Conservation (phyloP, 192 early-diverging fungal species). For the Podila verticillata region DNA sequence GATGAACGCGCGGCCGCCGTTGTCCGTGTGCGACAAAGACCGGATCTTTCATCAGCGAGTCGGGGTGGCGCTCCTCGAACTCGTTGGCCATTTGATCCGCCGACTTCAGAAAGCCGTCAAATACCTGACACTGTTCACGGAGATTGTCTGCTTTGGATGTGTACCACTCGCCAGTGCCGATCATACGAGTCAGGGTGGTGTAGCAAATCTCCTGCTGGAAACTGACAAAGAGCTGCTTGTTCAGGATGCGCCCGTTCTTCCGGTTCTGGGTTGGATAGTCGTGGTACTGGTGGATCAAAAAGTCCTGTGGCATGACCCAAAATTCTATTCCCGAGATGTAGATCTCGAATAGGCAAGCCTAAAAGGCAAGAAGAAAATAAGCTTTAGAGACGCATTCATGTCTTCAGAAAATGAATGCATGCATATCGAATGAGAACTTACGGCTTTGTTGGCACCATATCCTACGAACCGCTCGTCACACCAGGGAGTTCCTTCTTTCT, state of each 20-base stretch:
- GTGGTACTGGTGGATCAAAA: slow-evolving; percentile 70
- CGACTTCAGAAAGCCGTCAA: slow-evolving; percentile 36
- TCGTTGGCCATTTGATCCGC: slow-evolving; percentile 38
- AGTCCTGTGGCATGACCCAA: slow-evolving; percentile 69
- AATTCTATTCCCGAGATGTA: slow-evolving; percentile 68
- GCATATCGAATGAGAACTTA: slow-evolving; percentile 8
- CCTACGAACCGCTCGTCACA: slow-evolving; percentile 72
- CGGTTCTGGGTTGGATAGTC: slow-evolving; percentile 62
- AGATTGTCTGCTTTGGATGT: slow-evolving; percentile 57
- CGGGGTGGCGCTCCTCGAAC: slow-evolving; percentile 29
- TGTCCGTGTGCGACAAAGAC: slow-evolving; percentile 25
- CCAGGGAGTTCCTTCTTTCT: slow-evolving; percentile 61
- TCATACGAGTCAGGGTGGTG: slow-evolving; percentile 55
- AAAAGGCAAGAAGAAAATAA: slow-evolving; percentile 1
- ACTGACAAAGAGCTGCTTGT: slow-evolving; percentile 64
- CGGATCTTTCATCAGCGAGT: slow-evolving; percentile 22
- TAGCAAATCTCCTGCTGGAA: slow-evolving; percentile 66
- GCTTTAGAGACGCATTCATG: background rate
- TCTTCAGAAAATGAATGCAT: background rate
- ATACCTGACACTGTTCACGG: slow-evolving; percentile 49
- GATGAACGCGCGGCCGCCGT: background rate
- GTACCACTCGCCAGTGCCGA: slow-evolving; percentile 58
- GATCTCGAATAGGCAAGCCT: slow-evolving; percentile 69
- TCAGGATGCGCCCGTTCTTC: slow-evolving; percentile 61
- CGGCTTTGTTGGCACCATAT: slow-evolving; percentile 70